Conservation (phyloP, 768 basidiomycete genomes). For the Rhizopogon vulgaris region DNA sequence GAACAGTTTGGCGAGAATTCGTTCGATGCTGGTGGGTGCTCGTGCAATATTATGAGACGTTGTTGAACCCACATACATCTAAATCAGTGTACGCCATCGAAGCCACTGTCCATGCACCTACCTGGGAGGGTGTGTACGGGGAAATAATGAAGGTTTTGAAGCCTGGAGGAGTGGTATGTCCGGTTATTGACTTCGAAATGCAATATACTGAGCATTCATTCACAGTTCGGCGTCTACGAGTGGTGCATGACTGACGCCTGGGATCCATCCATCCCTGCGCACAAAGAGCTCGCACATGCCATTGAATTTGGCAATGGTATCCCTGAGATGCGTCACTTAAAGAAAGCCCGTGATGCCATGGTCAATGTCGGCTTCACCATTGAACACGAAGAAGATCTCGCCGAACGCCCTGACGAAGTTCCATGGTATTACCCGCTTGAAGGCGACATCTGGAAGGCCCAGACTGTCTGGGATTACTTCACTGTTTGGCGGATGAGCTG, state of each 20-base stretch:
- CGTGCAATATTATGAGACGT: background rate
- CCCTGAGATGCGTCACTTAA: slow-evolving; percentile 83
- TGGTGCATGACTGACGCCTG: slow-evolving; percentile 94
- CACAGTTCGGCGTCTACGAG: slow-evolving; percentile 88
- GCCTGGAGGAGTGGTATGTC: slow-evolving; percentile 81
- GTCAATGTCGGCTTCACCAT: slow-evolving; percentile 78
- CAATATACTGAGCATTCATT: slow-evolving; percentile 11
- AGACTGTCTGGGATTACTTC: slow-evolving; percentile 82
- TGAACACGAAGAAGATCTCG: slow-evolving; percentile 85
- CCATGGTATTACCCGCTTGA: slow-evolving; percentile 94
- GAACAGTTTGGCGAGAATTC: slow-evolving; percentile 85
- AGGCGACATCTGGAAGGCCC: slow-evolving; percentile 82
- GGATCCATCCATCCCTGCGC: slow-evolving; percentile 75
- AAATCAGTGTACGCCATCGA: slow-evolving; percentile 83
- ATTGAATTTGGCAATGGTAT: slow-evolving; percentile 93
- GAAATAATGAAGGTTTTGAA: slow-evolving; percentile 89
- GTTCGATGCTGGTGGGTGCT: slow-evolving; percentile 80
- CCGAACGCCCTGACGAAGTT: slow-evolving; percentile 63
- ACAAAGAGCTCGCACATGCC: slow-evolving; percentile 81
- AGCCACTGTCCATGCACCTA: slow-evolving; percentile 90
- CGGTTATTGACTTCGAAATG: background rate
- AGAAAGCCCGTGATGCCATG: slow-evolving; percentile 64
- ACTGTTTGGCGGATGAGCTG: slow-evolving; percentile 82
- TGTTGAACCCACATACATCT: background rate
- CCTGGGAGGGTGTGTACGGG: slow-evolving; percentile 87